Evolutionary conservation across 352 stramenopile genomes (phyloP), one percentile per base, ranked within the genome.

Genomic region (Pythium oligandrum): DNA sequence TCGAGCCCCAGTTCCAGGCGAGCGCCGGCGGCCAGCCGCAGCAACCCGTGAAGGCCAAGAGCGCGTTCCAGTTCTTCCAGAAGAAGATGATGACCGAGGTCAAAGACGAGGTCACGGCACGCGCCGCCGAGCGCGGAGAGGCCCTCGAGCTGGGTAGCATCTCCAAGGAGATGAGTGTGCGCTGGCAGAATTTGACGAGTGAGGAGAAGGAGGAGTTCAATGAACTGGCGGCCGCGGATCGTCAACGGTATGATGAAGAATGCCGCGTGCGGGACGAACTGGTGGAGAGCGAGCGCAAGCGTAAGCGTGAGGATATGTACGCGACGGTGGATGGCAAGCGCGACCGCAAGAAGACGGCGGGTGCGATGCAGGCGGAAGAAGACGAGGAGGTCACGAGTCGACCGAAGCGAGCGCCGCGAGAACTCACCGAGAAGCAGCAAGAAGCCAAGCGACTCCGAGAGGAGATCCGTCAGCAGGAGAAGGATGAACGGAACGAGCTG

Each of bases 51-150:
- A 88, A 89, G 64, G 59, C 83, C 44, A 88, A 89, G 64, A 78
- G 58, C 40, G 81, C 83, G 46, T 94, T 89, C 64, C 64, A 78
- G 59, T 82, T 84, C 37, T 93, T 89, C 63, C 80, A 90, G 57
- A 93, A 92, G 56, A 65, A 61, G 39, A 59, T 71, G 30, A 90
- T 91, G 72, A 63, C 66, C 53, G 71, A 78, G 4, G 70, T 93
- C 33, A 85, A 88, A 45, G 55, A 62, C 17, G 76, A 88, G 33
- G 57, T 95, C 30, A 52, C 57, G 36, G 54, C 63, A 11, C 55
- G 59, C 12, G 74, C 71, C 5, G 75, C 67, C 17, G 68, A 91
- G 51, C 46, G 37, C 17, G 67, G 75, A 42, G 78, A 88, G 50
- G 11, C 66, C 5, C 35, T 93, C 9, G 83, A 93, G 26, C 45